Evolutionary conservation across 1,284 basidiomycete species (phyloP), one percentile per base, ranked within the genome.

Genomic region (Apiotrichum domesticum): DNA sequence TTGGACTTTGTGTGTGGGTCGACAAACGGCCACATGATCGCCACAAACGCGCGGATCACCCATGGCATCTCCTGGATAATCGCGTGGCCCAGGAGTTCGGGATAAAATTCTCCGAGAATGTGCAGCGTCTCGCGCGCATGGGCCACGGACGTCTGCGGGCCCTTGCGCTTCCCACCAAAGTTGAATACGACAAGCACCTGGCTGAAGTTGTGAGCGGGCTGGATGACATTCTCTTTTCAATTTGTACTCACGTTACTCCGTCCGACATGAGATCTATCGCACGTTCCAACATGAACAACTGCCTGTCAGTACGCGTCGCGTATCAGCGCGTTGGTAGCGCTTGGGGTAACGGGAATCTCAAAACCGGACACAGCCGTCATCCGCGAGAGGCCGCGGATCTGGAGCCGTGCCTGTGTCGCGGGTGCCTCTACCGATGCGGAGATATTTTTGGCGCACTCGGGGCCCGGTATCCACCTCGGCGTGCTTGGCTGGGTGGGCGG

Each of bases 21-120:
- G 56, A 75, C 68, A 43, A 76, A 73, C 41, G 70, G 70, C 69
- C 71, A 71, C 62, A 73, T 66, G 51, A 73, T 58, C 52, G 69
- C 67, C 47, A 73, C 63, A 52, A 75, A 72, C 21, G 61, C 54
- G 51, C 64, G 65, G 52, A 73, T 63, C 9, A 69, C 50, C 70
- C 69, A 73, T 4, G 71, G 70, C 47, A 72, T 65, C 49, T 71
- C 61, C 42, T 66, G 64, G 49, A 76, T 68, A 5, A 67, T 56
- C 13, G 57, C 62, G 6, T 65, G 55, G 21, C 63, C 61, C 13
- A 73, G 62, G 1, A 61, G 66, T 53, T 74, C 72, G 55, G 73
- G 69, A 52, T 71, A 69, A 50, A 66, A 61, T 8, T 62, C 41
- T 32, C 63, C 58, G 11, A 73, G 55, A 48, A 67, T 66, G 52